These are phyloP conservation scores for Hevea brasiliensis DNA, from an alignment of 345 rosid species.

Conservation along the genomic window DNA sequence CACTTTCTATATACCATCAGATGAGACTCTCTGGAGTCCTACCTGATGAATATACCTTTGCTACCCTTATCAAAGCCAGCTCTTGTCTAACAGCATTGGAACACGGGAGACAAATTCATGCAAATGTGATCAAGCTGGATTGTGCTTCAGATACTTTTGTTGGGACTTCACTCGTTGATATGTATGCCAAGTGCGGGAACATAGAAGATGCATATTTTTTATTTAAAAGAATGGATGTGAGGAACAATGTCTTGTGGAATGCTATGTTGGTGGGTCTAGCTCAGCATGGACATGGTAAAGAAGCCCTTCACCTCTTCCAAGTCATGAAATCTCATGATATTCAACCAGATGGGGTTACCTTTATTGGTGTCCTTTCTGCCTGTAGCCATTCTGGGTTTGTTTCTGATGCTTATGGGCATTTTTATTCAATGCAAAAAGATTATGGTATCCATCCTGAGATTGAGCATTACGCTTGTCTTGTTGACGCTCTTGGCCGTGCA, in stretches of 20 bases:
- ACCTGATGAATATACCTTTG: conserved; percentile 64
- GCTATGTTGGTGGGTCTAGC: conserved; percentile 60
- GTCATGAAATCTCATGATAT: conserved; percentile 39
- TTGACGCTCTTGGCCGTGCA: conserved; percentile 63
- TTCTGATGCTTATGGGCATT: conserved; percentile 45
- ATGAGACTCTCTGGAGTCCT: conserved; percentile 55
- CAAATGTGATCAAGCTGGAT: conserved; percentile 51
- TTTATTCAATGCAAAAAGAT: conserved; percentile 41
- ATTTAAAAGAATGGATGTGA: conserved; percentile 39
- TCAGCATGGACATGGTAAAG: conserved; percentile 54
- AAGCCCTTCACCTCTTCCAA: conserved; percentile 48
- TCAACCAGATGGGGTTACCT: conserved; percentile 49
- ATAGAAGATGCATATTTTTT: conserved; percentile 52
- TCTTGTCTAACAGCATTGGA: conserved; percentile 58
- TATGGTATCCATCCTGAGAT: conserved; percentile 56
- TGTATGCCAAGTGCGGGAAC: conserved; percentile 73
- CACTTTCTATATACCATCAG: conserved; percentile 48
- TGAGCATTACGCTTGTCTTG: conserved; percentile 60
- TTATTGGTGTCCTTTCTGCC: conserved; percentile 53
- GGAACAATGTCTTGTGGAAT: conserved; percentile 46
- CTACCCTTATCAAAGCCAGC: conserved; percentile 60
- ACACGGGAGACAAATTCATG: conserved; percentile 66
- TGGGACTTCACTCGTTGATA: conserved; percentile 57
- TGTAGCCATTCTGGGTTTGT: conserved; percentile 56
- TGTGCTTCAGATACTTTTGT: conserved; percentile 47